A percentile compares a stretch with the other conserved stretches of the same genome.
Conservation (phyloP, 768 basidiomycete species). For the Phlebiopsis gigantea region DNA sequence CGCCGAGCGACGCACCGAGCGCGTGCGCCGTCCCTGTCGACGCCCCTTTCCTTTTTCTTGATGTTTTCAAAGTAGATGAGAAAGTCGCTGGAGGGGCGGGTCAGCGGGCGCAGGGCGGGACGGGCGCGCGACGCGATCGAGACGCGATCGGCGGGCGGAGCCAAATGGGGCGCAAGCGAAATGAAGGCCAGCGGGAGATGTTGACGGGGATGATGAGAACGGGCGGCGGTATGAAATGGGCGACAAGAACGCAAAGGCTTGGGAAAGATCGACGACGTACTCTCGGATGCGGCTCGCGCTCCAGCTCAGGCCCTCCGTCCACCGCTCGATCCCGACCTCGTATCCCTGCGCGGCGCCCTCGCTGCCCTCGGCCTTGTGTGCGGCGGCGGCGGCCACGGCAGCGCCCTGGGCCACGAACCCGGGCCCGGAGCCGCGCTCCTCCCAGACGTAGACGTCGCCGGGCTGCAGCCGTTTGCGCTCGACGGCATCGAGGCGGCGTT, state of each 20-base stretch:
- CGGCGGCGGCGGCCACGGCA: neutral
- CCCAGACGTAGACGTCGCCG: slow-evolving; percentile 55
- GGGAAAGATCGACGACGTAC: slow-evolving; percentile 33
- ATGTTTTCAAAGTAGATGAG: slow-evolving; percentile 71
- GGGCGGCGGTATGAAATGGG: neutral
- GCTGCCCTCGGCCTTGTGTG: neutral
- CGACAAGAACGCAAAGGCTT: neutral
- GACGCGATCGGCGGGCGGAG: slow-evolving; percentile 7
- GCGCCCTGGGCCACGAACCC: slow-evolving; percentile 32
- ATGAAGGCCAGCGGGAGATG: neutral
- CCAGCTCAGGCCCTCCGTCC: slow-evolving; percentile 82
- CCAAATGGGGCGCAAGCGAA: slow-evolving; percentile 2
- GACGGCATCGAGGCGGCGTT: slow-evolving; percentile 71
- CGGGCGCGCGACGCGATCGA: neutral
- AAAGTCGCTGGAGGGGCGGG: slow-evolving; percentile 52
- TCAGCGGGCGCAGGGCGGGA: neutral
- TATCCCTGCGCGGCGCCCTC: slow-evolving; percentile 3
- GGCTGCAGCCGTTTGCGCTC: slow-evolving; percentile 52
- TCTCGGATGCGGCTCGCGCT: slow-evolving; percentile 80
- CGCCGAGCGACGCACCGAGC: neutral
- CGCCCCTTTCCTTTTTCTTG: slow-evolving; percentile 19
- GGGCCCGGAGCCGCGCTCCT: slow-evolving; percentile 64
- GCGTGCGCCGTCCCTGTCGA: slow-evolving; percentile 7
- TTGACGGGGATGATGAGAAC: neutral
- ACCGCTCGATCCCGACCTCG: slow-evolving; percentile 70